Evolutionary conservation across 2,329 filamentous ascomycete genomes (phyloP).

Genomic region (Colletotrichum simmondsii): DNA sequence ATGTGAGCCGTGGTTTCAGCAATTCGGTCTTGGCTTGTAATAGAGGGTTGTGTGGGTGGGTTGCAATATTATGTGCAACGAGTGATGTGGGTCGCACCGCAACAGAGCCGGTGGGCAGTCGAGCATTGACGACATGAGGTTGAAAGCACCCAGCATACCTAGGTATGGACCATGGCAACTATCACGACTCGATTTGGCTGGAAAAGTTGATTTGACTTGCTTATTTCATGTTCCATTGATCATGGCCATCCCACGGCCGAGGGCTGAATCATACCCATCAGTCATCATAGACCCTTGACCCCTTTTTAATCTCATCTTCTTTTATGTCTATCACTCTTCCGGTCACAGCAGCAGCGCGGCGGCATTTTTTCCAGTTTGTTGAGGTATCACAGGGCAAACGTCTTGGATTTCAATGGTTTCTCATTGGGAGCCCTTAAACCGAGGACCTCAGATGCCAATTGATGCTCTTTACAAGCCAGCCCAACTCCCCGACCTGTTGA

Average conservation of each 20-base stretch:
- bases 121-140: too few species aligned
- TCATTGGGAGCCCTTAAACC: conserved; percentile 50
- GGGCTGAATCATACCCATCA: conserved; percentile 31
- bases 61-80: not conserved
- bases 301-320: not conserved
- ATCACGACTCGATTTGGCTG: not conserved
- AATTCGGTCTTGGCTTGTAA: not conserved
- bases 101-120: too few species aligned
- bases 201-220: conserved; percentile 27
- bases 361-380: conserved; percentile 14
- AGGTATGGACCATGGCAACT: too few species aligned
- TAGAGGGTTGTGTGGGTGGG: not conserved
- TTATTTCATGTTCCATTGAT: conserved; percentile 33
- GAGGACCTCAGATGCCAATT: conserved; percentile 54
- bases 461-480: conserved; percentile 59
- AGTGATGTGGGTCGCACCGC: not conserved
- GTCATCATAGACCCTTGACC: conserved; percentile 28
- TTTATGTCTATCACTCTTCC: conserved; percentile 16
- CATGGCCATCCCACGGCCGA: conserved; percentile 32
- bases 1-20: not conserved
- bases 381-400: conserved; percentile 31
- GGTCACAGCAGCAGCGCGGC: conserved; percentile 24
- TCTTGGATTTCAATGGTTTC: conserved; percentile 42
- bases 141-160: not conserved
- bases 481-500: conserved; percentile 60